Evolutionary conservation across 441 rosid species (phyloP).

Genomic region (Bruguiera hainesii): DNA sequence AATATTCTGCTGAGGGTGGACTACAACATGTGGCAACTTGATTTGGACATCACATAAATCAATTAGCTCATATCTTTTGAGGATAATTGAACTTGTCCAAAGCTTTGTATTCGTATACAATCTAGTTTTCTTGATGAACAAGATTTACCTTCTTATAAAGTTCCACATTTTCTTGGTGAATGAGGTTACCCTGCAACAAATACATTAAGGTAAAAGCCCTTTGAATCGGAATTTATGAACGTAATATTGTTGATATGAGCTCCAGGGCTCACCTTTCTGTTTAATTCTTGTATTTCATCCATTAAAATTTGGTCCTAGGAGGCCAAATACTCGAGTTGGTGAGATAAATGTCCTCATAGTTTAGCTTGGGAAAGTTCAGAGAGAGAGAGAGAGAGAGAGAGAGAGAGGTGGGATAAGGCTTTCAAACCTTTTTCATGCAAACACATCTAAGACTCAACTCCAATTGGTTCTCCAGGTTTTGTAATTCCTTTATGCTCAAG

Average conservation of each 20-base stretch:
- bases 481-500: slow-evolving; percentile 55
- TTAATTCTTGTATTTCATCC: slow-evolving; percentile 72
- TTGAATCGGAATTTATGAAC: slow-evolving; percentile 17
- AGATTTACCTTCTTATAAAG: slow-evolving; percentile 81
- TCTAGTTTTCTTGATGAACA: slow-evolving; percentile 56
- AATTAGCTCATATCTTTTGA: slow-evolving; percentile 14
- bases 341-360: slow-evolving; percentile 15
- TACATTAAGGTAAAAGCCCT: slow-evolving; percentile 3
- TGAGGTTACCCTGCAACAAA: slow-evolving; percentile 61
- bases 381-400: not conserved
- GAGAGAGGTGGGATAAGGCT: slow-evolving; percentile 1
- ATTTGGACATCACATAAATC: slow-evolving; percentile 12
- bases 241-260: slow-evolving; percentile 3
- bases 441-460: slow-evolving; percentile 64
- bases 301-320: slow-evolving; percentile 65
- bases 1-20: slow-evolving; percentile 24
- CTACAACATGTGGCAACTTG: slow-evolving; percentile 17
- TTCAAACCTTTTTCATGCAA: slow-evolving; percentile 54
- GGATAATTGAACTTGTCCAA: not conserved
- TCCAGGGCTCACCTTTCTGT: slow-evolving; percentile 45
- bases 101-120: slow-evolving; percentile 9
- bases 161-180: slow-evolving; percentile 84
- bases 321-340: slow-evolving; percentile 7
- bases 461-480: slow-evolving; percentile 62
- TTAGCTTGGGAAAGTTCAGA: slow-evolving; percentile 6